A percentile compares a stretch with the other conserved stretches of the same genome.
These are phyloP conservation scores for Apiotrichum siamense DNA, from an alignment of 1,284 basidiomycete species.

Conservation along the genomic window DNA sequence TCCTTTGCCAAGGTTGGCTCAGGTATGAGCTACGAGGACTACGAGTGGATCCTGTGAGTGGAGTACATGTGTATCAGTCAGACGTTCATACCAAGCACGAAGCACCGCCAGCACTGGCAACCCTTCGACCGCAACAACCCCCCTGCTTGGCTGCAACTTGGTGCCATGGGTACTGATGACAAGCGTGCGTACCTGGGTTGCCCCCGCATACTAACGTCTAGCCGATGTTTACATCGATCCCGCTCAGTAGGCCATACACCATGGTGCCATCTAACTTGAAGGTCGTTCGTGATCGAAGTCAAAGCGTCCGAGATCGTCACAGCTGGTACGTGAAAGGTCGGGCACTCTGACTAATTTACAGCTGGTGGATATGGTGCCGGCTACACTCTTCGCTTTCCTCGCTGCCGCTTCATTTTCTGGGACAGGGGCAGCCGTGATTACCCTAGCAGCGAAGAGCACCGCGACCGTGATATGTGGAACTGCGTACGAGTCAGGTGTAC, in stretches of 20 bases:
- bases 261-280: slow-evolving; percentile 7
- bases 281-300: slow-evolving; percentile 64
- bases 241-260: slow-evolving; percentile 30
- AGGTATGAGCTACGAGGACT: slow-evolving; percentile 76
- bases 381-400: slow-evolving; percentile 67
- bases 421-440: slow-evolving; percentile 37
- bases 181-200: slow-evolving; percentile 33
- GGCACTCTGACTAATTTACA: slow-evolving; percentile 1
- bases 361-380: slow-evolving; percentile 35
- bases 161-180: slow-evolving; percentile 39
- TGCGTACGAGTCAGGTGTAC: slow-evolving; percentile 22
- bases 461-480: slow-evolving; percentile 45
- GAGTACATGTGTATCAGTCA: too few species aligned
- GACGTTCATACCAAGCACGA: slow-evolving; percentile 27
- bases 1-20: slow-evolving; percentile 77
- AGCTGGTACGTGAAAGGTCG: slow-evolving; percentile 53
- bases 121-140: slow-evolving; percentile 41
- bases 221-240: slow-evolving; percentile 49
- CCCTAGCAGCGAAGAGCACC: slow-evolving; percentile 27
- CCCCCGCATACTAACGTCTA: slow-evolving; percentile 13
- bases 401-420: slow-evolving; percentile 66
- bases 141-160: slow-evolving; percentile 41
- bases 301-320: slow-evolving; percentile 82
- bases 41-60: slow-evolving; percentile 58
- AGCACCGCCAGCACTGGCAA: slow-evolving; percentile 43